Evolutionary conservation across 805 yeast genomes (phyloP).

Genomic region (Phaffomyces antillensis): DNA sequence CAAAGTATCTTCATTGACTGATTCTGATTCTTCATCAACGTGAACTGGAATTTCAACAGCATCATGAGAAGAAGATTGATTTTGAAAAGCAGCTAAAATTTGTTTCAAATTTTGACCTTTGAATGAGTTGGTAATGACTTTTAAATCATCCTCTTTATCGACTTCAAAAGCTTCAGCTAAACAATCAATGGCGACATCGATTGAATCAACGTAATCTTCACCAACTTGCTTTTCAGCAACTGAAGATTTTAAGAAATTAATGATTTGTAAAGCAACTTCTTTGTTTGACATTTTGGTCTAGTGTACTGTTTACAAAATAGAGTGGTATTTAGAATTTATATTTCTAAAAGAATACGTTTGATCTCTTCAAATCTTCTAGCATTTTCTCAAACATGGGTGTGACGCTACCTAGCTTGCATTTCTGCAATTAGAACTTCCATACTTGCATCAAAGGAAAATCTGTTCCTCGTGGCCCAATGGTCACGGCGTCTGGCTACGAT

Average conservation of each 20-base stretch:
- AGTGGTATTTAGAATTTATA: too few relatives aligned
- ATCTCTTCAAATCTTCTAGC: neutral
- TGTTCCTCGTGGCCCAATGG: slow-evolving; percentile 73
- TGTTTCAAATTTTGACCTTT: slow-evolving; percentile 42
- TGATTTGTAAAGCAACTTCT: slow-evolving; percentile 66
- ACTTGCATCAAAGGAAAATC: slow-evolving; percentile 7
- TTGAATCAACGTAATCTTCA: slow-evolving; percentile 78
- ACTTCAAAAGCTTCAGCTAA: slow-evolving; percentile 80
- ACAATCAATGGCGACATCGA: slow-evolving; percentile 92
- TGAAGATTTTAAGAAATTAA: slow-evolving; percentile 58
- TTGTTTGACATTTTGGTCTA: slow-evolving; percentile 32
- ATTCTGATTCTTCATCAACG: slow-evolving; percentile 28
- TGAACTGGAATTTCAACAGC: slow-evolving; percentile 34
- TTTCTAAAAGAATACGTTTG: too few relatives aligned
- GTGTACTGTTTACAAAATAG: too few relatives aligned
- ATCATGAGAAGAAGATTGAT: slow-evolving; percentile 14
- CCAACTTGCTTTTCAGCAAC: slow-evolving; percentile 56
- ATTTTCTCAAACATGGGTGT: neutral
- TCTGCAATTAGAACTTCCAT: neutral
- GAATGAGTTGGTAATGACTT: slow-evolving; percentile 26
- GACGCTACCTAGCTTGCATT: neutral
- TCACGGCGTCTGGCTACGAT: slow-evolving; percentile 72
- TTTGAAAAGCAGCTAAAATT: slow-evolving; percentile 28
- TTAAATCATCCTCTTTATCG: slow-evolving; percentile 39
- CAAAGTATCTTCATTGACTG: slow-evolving; percentile 43